phyloP scores from a whole-genome alignment of 2,329 filamentous ascomycete species.

The Alternaria conjuncta region DNA sequence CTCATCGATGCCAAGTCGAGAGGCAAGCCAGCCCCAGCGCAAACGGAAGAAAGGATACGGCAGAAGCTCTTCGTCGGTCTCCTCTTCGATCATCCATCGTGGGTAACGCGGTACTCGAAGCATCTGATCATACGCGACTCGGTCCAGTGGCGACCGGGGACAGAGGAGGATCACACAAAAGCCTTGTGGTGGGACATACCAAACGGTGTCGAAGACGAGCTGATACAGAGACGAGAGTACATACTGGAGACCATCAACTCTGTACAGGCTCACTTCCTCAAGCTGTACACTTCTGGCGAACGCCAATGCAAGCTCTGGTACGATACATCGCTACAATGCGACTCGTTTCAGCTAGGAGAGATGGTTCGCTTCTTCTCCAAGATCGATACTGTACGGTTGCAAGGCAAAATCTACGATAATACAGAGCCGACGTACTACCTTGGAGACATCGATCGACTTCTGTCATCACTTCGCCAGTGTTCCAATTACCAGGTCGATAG shows the following conservation, averaged over 20 bases:
- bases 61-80: constrained; percentile 73
- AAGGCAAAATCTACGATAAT: constrained; percentile 51
- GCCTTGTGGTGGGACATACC: constrained; percentile 77
- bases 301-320: constrained; percentile 76
- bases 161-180: constrained; percentile 47
- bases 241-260: constrained; percentile 74
- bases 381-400: constrained; percentile 66
- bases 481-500: constrained; percentile 77
- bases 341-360: constrained; percentile 79
- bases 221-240: constrained; percentile 69
- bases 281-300: constrained; percentile 70
- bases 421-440: constrained; percentile 58
- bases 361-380: constrained; percentile 74
- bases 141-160: constrained; percentile 58
- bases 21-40: constrained; percentile 45
- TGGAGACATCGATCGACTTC: constrained; percentile 66
- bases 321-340: constrained; percentile 73
- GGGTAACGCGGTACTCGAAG: constrained; percentile 67
- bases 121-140: constrained; percentile 73
- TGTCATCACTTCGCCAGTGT: constrained; percentile 68
- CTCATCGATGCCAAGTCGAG: constrained; percentile 54
- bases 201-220: constrained; percentile 72
- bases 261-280: constrained; percentile 71
- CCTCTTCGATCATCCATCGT: constrained; percentile 67
- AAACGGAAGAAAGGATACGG: constrained; percentile 69